Evolutionary conservation across 2,329 filamentous ascomycete genomes (phyloP).

Genomic region (Gliomastix tumulicola): DNA sequence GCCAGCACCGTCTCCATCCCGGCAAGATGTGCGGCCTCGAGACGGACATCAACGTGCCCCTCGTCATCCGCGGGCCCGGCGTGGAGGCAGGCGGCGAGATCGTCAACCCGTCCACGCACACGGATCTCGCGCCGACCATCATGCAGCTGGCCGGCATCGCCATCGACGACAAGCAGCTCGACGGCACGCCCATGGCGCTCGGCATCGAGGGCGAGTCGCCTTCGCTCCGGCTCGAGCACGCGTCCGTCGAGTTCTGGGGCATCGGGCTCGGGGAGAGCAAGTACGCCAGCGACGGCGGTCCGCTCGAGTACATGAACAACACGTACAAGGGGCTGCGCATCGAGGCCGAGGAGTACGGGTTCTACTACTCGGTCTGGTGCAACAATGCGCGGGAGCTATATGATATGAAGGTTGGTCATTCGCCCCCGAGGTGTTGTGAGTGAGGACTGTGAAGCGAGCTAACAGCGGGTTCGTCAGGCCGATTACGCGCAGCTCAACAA

Average conservation of each 20-base stretch:
- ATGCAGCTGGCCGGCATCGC: constrained; percentile 19
- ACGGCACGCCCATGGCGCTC: constrained; percentile 29
- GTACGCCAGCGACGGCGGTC: constrained; percentile 8
- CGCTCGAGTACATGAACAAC: constrained; percentile 27
- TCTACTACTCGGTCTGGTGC: constrained; percentile 53
- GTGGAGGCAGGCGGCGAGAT: constrained; percentile 26
- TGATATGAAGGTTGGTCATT: constrained; percentile 36
- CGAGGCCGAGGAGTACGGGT: constrained; percentile 35
- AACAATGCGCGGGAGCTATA: constrained; percentile 40
- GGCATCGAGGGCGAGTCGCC: neutral
- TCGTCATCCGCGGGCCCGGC: constrained; percentile 42
- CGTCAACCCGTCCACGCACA: constrained; percentile 38
- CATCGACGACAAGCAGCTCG: constrained; percentile 2
- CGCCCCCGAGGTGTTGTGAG: neutral
- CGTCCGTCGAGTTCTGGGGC: constrained; percentile 47
- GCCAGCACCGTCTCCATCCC: constrained; percentile 42
- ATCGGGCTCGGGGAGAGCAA: constrained; percentile 19
- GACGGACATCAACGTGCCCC: constrained; percentile 42
- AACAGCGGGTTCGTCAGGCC: constrained; percentile 22
- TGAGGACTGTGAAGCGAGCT: neutral
- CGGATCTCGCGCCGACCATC: constrained; percentile 49
- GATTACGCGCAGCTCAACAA: constrained; percentile 39
- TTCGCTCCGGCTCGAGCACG: constrained; percentile 30
- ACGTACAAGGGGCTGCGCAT: constrained; percentile 49
- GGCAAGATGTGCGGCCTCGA: constrained; percentile 46